These are phyloP conservation scores for Arabidopsis arenosa DNA, from an alignment of 345 rosid species.

Conservation along the genomic window DNA sequence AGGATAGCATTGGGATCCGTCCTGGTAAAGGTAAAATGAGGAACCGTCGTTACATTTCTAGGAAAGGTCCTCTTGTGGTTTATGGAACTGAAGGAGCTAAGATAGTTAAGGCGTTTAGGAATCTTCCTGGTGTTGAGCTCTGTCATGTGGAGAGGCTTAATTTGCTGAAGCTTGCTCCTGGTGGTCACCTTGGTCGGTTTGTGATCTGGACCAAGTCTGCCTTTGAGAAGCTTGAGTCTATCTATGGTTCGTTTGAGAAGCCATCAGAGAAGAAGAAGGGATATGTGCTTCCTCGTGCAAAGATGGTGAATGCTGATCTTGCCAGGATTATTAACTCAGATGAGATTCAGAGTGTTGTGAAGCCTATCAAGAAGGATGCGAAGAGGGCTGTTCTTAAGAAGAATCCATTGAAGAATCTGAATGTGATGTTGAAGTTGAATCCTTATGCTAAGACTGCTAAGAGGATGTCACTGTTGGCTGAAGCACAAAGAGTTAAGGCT, in stretches of 20 bases:
- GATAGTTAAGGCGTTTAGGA: constrained; percentile 88
- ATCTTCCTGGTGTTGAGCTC: constrained; percentile 91
- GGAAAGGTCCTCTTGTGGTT: constrained; percentile 94
- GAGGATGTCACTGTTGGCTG: constrained; percentile 96
- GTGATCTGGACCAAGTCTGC: constrained; percentile 97
- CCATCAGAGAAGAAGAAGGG: constrained; percentile 90
- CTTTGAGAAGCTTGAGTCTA: constrained; percentile 86
- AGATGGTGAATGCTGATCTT: constrained; percentile 95
- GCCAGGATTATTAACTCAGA: constrained; percentile 96
- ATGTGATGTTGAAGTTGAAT: constrained; percentile 80
- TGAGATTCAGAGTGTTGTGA: constrained; percentile 94
- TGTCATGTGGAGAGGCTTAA: constrained; percentile 89
- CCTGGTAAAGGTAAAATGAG: constrained; percentile 93
- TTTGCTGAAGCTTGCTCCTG: constrained; percentile 91
- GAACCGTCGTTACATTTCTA: constrained; percentile 82
- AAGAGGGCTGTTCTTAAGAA: constrained; percentile 91
- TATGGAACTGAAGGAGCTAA: constrained; percentile 82
- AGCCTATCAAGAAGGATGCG: constrained; percentile 73
- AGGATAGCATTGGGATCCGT: constrained; percentile 87
- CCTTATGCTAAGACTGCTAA: constrained; percentile 94
- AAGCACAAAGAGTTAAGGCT: constrained; percentile 86
- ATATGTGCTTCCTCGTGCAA: constrained; percentile 79
- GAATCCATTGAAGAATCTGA: constrained; percentile 90
- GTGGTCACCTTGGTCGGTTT: constrained; percentile 94
- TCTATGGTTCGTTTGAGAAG: constrained; percentile 90